Evolutionary conservation across 1,284 basidiomycete genomes (phyloP), one percentile per base, ranked within the genome.

Genomic region (Leccinum cinnamomeum): DNA sequence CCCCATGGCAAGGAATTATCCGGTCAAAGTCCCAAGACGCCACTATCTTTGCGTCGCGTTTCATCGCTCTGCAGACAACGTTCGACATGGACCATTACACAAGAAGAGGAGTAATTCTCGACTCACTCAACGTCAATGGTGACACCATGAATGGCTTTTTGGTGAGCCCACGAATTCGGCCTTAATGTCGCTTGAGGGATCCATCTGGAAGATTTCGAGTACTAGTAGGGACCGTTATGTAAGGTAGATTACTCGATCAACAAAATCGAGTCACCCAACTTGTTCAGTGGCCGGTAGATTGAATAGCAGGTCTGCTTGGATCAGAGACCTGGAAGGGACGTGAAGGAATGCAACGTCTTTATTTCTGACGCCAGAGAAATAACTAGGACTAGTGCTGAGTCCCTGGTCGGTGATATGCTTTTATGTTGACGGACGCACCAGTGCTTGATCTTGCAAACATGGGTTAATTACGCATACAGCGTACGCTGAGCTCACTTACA

Each of bases 1-100:
- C 89, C n/a, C 92, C 96, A 75, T 98, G 96, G 71, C 95, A 97
- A 54, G 94, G 93, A 62, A 98, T 94, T 71, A 98, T 91, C 53
- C 91, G 81, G 33, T 92, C 85, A 74, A 95, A 96, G 69, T 96
- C 89, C 94, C 94, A 96, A 2, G 77, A 82, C 1, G 86, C 82
- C 2, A 96, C 92, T 1, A 81, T 87, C 67, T 82, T 84, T 3
- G 84, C 88, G 69, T 28, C 28, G 28, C 28, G 28, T 28, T 28
- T 28, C 28, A 28, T 28, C 28, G 28, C 28, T 28, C 28, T 28
- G 28, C 28, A 28, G 28, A 28, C 28, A 28, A 28, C 28, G 28
- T 28, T 28, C 28, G 28, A 28, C 28, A 28, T 28, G 28, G 28
- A 28, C 28, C 28, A 28, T 28, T 28, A 7, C 28, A 28, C 28